These are phyloP conservation scores for Penicillium paxilli DNA, from an alignment of 495 filamentous ascomycete species.

Conservation along the genomic window DNA sequence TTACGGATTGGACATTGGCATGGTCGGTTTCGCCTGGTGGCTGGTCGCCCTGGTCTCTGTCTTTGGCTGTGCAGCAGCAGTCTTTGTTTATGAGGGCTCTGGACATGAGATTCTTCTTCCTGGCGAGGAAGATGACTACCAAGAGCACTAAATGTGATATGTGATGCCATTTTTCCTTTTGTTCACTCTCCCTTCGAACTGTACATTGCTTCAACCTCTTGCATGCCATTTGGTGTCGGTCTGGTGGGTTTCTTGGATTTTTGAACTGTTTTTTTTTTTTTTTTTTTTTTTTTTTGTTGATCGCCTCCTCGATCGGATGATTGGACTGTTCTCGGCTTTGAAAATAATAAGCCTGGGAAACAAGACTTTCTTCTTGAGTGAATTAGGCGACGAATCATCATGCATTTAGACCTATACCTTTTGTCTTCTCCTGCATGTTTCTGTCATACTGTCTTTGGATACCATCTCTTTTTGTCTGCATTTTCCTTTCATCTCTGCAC, in stretches of 20 bases:
- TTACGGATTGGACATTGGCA: slow-evolving; percentile 63
- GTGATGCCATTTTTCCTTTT: slow-evolving; percentile 16
- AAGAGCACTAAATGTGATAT: slow-evolving; percentile 24
- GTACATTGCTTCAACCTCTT: slow-evolving; percentile 27
- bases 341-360: background rate
- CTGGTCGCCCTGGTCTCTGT: slow-evolving; percentile 62
- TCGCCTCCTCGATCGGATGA: background rate
- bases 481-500: slow-evolving; percentile 9
- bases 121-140: slow-evolving; percentile 60
- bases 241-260: slow-evolving; percentile 10
- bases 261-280: too few species aligned
- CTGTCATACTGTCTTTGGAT: slow-evolving; percentile 22
- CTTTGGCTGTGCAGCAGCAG: slow-evolving; percentile 58
- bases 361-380: background rate
- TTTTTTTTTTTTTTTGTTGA: background rate
- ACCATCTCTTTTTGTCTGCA: slow-evolving; percentile 23
- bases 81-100: slow-evolving; percentile 71
- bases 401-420: slow-evolving; percentile 8
- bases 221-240: slow-evolving; percentile 26
- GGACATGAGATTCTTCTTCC: slow-evolving; percentile 70
- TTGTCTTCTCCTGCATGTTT: slow-evolving; percentile 4
- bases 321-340: background rate
- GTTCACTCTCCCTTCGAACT: slow-evolving; percentile 10
- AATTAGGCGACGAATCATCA: background rate
- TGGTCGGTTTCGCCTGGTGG: slow-evolving; percentile 82